Conservation (phyloP, 306 rosid genomes). For the Rosa rugosa region DNA sequence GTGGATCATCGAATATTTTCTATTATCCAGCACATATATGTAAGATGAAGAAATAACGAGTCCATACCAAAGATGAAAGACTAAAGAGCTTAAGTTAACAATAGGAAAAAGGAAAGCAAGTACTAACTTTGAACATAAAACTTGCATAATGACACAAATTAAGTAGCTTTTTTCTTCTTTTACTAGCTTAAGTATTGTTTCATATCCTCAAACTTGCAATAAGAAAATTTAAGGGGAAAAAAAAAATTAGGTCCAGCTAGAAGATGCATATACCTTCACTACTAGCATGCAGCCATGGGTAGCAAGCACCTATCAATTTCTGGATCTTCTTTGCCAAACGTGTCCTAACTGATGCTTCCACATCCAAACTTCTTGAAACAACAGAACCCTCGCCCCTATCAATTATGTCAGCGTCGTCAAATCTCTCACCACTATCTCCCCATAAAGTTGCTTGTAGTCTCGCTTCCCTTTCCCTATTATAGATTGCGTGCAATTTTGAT, state of each 20-base stretch:
- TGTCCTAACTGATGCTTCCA: slow-evolving; percentile 39
- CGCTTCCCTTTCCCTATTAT: slow-evolving; percentile 85
- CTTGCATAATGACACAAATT: neutral
- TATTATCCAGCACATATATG: neutral
- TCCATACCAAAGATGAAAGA: neutral
- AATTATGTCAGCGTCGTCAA: slow-evolving; percentile 34
- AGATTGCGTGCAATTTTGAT: slow-evolving; percentile 73
- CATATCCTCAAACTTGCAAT: neutral
- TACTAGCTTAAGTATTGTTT: neutral
- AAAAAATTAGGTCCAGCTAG: neutral
- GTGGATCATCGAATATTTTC: neutral
- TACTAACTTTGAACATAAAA: neutral
- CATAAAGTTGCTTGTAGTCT: slow-evolving; percentile 89
- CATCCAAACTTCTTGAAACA: slow-evolving; percentile 43
- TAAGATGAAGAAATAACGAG: neutral
- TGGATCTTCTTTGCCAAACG: slow-evolving; percentile 46
- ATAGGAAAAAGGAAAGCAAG: neutral
- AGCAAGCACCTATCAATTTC: slow-evolving; percentile 69
- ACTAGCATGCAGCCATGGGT: slow-evolving; percentile 89
- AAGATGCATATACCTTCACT: slow-evolving; percentile 61
- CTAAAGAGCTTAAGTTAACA: neutral
- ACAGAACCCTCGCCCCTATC: slow-evolving; percentile 37
- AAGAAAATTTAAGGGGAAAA: neutral
- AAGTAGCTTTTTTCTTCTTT: neutral
- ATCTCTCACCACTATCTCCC: slow-evolving; percentile 66